These are phyloP conservation scores for Trypanosomatidae sp. DNA, from an alignment of 208 protist species.

Conservation along the genomic window DNA sequence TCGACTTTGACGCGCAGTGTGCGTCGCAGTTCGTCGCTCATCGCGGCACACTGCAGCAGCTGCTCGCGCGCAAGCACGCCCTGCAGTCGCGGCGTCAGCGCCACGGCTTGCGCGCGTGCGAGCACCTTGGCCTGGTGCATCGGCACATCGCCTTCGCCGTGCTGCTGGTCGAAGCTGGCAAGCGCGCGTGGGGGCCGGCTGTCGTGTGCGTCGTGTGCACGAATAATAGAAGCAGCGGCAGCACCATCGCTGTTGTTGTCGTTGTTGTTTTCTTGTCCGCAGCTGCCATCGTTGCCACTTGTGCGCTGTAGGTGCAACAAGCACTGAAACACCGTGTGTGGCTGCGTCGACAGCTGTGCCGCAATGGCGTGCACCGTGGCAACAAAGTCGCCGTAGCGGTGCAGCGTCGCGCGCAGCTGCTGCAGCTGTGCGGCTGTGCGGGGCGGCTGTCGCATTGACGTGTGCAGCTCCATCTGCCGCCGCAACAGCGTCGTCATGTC, in stretches of 20 bases:
- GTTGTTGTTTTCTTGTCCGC: too few relatives aligned
- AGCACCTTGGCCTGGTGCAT: slow-evolving; percentile 90
- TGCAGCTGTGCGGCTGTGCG: slow-evolving; percentile 39
- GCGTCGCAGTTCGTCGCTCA: slow-evolving; percentile 46
- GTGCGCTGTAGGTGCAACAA: slow-evolving; percentile 84
- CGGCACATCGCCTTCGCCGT: slow-evolving; percentile 58
- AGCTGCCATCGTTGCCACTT: too few relatives aligned
- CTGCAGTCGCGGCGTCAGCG: slow-evolving; percentile 46
- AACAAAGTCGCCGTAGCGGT: slow-evolving; percentile 52
- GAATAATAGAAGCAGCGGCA: too few relatives aligned
- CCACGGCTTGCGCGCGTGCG: slow-evolving; percentile 39
- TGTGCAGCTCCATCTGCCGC: slow-evolving; percentile 86
- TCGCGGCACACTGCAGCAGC: slow-evolving; percentile 51
- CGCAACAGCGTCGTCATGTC: slow-evolving; percentile 47
- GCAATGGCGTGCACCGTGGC: slow-evolving; percentile 23
- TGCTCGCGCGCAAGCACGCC: slow-evolving; percentile 25
- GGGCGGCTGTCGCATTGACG: slow-evolving; percentile 50
- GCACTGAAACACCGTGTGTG: slow-evolving; percentile 70
- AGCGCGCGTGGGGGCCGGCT: too few relatives aligned
- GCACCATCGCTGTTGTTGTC: too few relatives aligned
- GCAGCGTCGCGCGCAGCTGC: slow-evolving; percentile 41
- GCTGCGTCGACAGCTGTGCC: slow-evolving; percentile 15
- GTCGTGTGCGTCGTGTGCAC: too few relatives aligned
- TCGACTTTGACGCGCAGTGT: slow-evolving; percentile 80
- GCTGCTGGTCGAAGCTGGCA: slow-evolving; percentile 70